Evolutionary conservation across 306 rosid species (phyloP).

Genomic region (Prunus kanzakura): DNA sequence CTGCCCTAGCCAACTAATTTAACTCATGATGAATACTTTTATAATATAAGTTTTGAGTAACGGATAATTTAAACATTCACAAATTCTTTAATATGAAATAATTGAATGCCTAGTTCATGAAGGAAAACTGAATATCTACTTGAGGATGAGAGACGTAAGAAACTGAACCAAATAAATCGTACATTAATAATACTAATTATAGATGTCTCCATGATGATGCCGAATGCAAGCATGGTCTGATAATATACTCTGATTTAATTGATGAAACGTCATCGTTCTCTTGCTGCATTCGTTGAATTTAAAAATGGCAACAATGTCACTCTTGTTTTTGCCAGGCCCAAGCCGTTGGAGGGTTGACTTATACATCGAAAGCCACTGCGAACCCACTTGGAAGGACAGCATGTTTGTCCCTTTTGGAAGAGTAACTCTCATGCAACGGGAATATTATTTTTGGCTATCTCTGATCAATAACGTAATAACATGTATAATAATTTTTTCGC

Average conservation of each 20-base stretch:
- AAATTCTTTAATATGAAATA: not conserved
- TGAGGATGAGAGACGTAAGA: not conserved
- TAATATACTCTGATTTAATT: not conserved
- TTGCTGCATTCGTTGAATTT: not conserved
- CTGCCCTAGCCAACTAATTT: no score
- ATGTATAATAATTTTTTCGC: no score
- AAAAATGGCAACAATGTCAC: not conserved
- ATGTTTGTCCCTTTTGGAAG: no score
- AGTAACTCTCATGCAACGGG: no score
- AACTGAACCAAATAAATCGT: not conserved
- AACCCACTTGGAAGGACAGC: not conserved
- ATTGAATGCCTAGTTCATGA: not conserved
- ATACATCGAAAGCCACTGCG: not conserved
- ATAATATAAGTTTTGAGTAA: no score
- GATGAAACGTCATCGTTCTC: not conserved
- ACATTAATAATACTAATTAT: not conserved
- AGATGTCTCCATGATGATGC: not conserved
- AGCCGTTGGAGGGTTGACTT: constrained; percentile 20
- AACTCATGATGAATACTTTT: not conserved
- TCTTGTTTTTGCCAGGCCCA: constrained; percentile 3
- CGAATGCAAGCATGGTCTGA: not conserved
- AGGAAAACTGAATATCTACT: not conserved
- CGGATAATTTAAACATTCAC: no score
- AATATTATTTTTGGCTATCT: rapidly evolving
- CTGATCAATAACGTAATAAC: rapidly evolving